Conservation (phyloP, 2,329 filamentous ascomycete genomes). For the Ceratocystis albifundus region DNA sequence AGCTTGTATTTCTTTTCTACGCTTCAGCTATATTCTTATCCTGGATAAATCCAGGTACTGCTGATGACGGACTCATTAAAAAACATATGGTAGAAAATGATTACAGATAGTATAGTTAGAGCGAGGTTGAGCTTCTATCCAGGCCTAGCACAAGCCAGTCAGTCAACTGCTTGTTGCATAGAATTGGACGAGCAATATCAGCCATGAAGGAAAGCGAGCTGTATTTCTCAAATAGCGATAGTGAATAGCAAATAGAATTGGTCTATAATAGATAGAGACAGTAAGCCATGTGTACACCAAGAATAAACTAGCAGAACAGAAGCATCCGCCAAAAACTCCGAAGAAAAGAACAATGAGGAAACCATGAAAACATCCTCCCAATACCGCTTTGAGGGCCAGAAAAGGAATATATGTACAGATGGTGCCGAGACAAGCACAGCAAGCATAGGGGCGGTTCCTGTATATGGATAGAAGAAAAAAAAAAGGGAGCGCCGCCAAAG, state of each 20-base stretch:
- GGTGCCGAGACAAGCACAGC: background rate
- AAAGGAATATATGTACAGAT: conserved; percentile 15
- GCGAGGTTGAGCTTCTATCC: background rate
- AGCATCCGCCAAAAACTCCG: conserved; percentile 1
- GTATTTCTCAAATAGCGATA: background rate
- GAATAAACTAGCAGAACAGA: background rate
- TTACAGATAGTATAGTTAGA: background rate
- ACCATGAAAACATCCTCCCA: background rate
- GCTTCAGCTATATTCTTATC: background rate
- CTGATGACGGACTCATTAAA: background rate
- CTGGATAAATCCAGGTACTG: background rate
- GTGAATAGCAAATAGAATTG: background rate
- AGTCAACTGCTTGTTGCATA: background rate
- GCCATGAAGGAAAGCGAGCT: background rate
- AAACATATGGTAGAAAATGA: background rate
- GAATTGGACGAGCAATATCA: background rate
- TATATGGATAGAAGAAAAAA: background rate
- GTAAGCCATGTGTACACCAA: background rate
- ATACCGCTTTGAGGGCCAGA: background rate
- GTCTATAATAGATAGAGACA: background rate
- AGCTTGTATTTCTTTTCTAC: background rate
- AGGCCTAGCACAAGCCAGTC: background rate
- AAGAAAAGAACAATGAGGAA: background rate
- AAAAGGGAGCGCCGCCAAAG: background rate
- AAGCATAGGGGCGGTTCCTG: background rate